These are phyloP conservation scores for Gnomoniopsis smithogilvyi DNA, from an alignment of 2,329 filamentous ascomycete species.

Conservation along the genomic window DNA sequence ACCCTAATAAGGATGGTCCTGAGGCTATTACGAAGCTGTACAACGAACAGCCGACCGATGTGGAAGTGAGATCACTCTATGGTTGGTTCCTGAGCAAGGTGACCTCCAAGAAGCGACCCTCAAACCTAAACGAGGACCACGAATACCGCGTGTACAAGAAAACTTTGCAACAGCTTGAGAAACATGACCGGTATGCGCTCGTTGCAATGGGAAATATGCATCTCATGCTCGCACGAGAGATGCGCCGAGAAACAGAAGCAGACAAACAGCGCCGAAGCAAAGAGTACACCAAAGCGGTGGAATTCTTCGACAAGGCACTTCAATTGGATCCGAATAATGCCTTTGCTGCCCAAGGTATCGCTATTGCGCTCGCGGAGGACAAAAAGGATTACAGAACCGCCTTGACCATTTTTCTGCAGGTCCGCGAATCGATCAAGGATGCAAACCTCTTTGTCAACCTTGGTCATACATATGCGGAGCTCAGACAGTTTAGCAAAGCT, in stretches of 20 bases:
- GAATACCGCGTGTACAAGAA: constrained; percentile 97
- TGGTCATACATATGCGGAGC: constrained; percentile 86
- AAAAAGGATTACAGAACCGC: constrained; percentile 83
- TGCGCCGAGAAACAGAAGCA: constrained; percentile 83
- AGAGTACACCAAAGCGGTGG: constrained; percentile 86
- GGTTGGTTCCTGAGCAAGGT: constrained; percentile 91
- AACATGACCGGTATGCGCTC: constrained; percentile 95
- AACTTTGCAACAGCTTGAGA: constrained; percentile 89
- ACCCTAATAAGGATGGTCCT: constrained; percentile 80
- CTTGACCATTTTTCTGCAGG: constrained; percentile 83
- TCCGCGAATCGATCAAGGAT: constrained; percentile 87
- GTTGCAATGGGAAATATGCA: constrained; percentile 97
- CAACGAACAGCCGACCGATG: constrained; percentile 76
- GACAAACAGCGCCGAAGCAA: constrained; percentile 89
- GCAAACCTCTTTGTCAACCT: constrained; percentile 88
- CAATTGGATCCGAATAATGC: constrained; percentile 94
- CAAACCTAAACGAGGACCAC: constrained; percentile 81
- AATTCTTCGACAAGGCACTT: constrained; percentile 97
- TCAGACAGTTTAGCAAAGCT: constrained; percentile 85
- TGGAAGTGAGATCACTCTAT: constrained; percentile 89
- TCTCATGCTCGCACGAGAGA: constrained; percentile 83
- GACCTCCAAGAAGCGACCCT: constrained; percentile 73
- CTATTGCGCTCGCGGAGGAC: constrained; percentile 90
- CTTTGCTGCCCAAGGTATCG: constrained; percentile 92
- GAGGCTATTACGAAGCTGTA: constrained; percentile 84